Base-by-base conservation (phyloP, 1,139 yeast species). In the Candida glucosophila region DNA sequence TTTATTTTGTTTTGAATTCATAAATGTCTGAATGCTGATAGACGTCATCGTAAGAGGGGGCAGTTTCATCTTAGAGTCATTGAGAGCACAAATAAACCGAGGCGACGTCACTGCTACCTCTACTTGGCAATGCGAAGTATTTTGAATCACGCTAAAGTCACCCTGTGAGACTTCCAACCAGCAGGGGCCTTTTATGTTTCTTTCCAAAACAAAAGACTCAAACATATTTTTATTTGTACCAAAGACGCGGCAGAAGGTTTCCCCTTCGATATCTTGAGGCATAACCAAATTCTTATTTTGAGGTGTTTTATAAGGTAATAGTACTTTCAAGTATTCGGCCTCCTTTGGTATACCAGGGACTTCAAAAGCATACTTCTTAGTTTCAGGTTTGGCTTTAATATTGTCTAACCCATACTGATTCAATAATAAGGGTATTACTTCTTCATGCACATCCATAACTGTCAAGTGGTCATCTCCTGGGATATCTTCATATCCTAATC, bases 101-200 rank as follows among this genome's bases (percentile, higher is more conserved):
- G 93, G 79, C 6, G 63, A 49, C 3, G 52, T 42, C 2, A 81
- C 69, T 1, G 77, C 57, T 3, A 79, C 74, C 43, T 86, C 95
- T 14, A 82, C 67, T 32, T 73, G 73, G 55, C 95, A 82, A 61
- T 88, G 93, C 0, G 95, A 77, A 2, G 83, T 67, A 41, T 79
- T 79, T 31, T 61, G 68, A 31, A 78, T 57, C 2, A 74, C 51
- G 12, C 54, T 49, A 39, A 82, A 80, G 37, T 78, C 73, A 23
- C 79, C 79, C 24, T 70, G 64, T 22, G 66, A 59, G 25, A 92
- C 62, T 28, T 79, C 79, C 28, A 90, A 59, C 98, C 98, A 90
- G 47, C 98, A 86, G 2, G 99, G 99, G 5, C 99, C 99, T 95
- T 86, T 86, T 22, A 90, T 67, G 37, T 79, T 77, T 40, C 82